Evolutionary conservation across 495 filamentous ascomycete species (phyloP), one percentile per base, ranked within the genome.

Genomic region (Pyrenula aspistea): DNA sequence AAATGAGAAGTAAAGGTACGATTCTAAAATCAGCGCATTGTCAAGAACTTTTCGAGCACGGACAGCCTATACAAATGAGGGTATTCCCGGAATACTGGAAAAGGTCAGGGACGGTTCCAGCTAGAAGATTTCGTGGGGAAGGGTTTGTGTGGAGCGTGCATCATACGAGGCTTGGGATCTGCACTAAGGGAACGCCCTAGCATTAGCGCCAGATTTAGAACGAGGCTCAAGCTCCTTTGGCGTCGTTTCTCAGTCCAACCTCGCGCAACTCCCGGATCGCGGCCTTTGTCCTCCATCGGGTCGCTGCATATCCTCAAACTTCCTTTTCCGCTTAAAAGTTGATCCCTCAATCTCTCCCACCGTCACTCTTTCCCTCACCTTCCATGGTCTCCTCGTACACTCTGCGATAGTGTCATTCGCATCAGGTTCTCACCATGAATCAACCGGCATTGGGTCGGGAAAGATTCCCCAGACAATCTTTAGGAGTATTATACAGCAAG

Each of bases 401-500:
- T 15, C 15, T 15, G 31, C 31, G 31, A 15, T 42, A 42, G 31
- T 15, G 31, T 15, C 31, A 15, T 4, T 42, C 31, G 31, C 15
- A 15, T 42, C 31, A 4, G 15, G 15, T 42, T 42, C 8, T 42
- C 31, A 42, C 15, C 31, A 42, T 42, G 31, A 42, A 42, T 42
- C 31, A 42, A 42, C 12, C 24, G 4, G 60, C 22, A 24, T 10
- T 76, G 77, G 66, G 70, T 59, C 78, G 81, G 61, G 81, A 82
- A 55, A 73, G 65, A 52, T 83, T 76, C 51, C 70, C 70, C 58
- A 75, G 77, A 60, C 82, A 86, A 71, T 86, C 84, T 20, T 75
- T 90, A 57, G 81, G 82, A 24, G 70, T 73, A 3, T 71, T 89
- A 22, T 75, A 85, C 63, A 67, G 62, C 54, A 75, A 69, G 52